Conservation (phyloP, 495 filamentous ascomycete genomes). For the Pseudotulostoma volvatum region DNA sequence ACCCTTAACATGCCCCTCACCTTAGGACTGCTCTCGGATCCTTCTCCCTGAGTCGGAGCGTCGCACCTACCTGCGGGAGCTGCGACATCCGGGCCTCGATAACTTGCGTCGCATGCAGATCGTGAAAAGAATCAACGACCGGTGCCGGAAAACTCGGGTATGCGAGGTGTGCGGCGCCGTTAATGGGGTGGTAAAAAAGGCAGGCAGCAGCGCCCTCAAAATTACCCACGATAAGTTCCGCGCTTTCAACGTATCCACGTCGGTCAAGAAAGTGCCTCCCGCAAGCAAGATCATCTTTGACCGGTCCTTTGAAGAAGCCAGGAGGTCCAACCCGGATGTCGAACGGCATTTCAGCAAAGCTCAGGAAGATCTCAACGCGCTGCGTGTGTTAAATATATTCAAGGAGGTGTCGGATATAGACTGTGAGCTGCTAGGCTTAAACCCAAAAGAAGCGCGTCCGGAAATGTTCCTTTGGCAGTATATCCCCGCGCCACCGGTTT, state of each 20-base stretch:
- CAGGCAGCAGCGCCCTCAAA: constrained; percentile 60
- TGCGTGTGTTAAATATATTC: constrained; percentile 79
- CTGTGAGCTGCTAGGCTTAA: constrained; percentile 78
- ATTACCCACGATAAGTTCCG: constrained; percentile 88
- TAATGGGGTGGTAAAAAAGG: constrained; percentile 82
- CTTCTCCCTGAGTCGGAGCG: constrained; percentile 63
- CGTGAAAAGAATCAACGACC: constrained; percentile 70
- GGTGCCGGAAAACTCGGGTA: constrained; percentile 66
- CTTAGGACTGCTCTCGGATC: constrained; percentile 36
- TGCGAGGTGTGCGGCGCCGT: constrained; percentile 62
- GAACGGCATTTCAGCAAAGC: constrained; percentile 82
- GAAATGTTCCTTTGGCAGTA: constrained; percentile 99
- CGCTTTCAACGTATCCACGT: constrained; percentile 68
- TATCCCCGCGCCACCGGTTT: constrained; percentile 81
- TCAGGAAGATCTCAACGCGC: constrained; percentile 83
- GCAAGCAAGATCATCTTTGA: constrained; percentile 68
- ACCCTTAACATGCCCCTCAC: too few relatives aligned
- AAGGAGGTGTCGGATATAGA: constrained; percentile 69
- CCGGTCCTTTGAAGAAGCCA: constrained; percentile 61
- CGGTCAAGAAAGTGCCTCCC: constrained; percentile 66
- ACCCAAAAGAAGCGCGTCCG: constrained; percentile 71
- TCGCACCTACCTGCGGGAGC: constrained; percentile 52
- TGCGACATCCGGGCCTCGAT: constrained; percentile 70
- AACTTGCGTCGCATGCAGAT: constrained; percentile 64
- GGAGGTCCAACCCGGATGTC: constrained; percentile 57